Evolutionary conservation across 371 early-diverging fungal species (phyloP), one percentile per base, ranked within the genome.

Genomic region (Coemansia sp.): DNA sequence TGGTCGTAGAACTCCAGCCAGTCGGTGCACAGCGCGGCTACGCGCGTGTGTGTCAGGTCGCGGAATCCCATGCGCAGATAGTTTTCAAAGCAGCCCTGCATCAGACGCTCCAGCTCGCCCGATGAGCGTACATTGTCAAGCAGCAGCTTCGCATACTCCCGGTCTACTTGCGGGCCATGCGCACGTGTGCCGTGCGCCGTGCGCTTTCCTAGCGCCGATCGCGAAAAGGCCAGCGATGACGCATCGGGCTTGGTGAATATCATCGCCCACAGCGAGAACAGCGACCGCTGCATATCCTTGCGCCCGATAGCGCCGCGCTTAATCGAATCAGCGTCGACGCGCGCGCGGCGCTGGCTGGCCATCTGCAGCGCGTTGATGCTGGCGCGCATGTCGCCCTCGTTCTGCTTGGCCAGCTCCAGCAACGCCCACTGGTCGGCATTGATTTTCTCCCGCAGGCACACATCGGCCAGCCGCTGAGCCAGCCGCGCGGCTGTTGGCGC

Each of bases 41-140:
- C 88, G 77, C 59, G 89, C 87, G 68, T 83, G 59, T 85, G 79
- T 1, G 88, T 87, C 9, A 86, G 76, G 77, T 96, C 95, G 56
- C 92, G 86, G 58, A 87, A 87, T 26, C 85, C 79, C 83, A 89
- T 85, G 16, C 84, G 76, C 8, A 88, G 85, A 73, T 92, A 98
- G 62, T 92, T 90, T 61, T 98, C 96, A 78, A 91, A 94, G 68
- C 93, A 93, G 1, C 94, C 95, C 86, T 73, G 56, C 77, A 94
- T 82, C 13, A 97, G 67, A 50, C 87, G 86, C 11, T 94, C 94
- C 52, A 85, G 83, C 65, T 94, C 94, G 11, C 94, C 94, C 58
- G 85, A 88, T 3, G 84, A 77, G 6, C 79, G 70, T 30, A 94
- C 76, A 0, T 84, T 52, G 1, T 81, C 63, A 5, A 82, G 68